phyloP scores from a whole-genome alignment of 73 alveolate species.

The Paramecium primaurelia region DNA sequence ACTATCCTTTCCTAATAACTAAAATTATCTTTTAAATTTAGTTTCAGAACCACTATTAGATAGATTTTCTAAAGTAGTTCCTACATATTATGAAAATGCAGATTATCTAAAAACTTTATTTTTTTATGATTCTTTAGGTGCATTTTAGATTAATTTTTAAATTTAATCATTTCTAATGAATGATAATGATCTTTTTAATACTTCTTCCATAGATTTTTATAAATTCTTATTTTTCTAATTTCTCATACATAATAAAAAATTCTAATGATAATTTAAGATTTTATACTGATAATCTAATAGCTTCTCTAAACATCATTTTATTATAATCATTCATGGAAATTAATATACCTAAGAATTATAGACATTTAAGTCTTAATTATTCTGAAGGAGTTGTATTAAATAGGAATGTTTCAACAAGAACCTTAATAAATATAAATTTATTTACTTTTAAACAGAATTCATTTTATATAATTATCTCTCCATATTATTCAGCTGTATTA shows the following conservation, averaged over 20 bases:
- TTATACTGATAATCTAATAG: neutral
- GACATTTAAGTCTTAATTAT: neutral
- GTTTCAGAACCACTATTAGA: neutral
- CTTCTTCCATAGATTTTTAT: neutral
- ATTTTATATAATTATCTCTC: neutral
- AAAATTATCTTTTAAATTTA: neutral
- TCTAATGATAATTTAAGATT: neutral
- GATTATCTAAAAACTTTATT: neutral
- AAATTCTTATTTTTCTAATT: neutral
- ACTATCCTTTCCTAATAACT: slow-evolving; percentile 35
- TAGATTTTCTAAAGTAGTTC: neutral
- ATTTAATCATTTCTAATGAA: neutral
- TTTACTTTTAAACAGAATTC: neutral
- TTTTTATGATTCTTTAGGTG: neutral
- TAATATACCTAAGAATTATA: neutral
- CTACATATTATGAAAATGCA: slow-evolving; percentile 36
- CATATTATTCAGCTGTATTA: neutral
- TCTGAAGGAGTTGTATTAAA: neutral
- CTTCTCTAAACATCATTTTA: slow-evolving; percentile 28
- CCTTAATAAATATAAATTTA: neutral
- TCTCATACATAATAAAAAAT: neutral
- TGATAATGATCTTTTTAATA: neutral
- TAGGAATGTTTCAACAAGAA: neutral
- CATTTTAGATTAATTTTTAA: neutral
- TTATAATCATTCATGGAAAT: neutral